These are phyloP conservation scores for Tuber melanosporum DNA, from an alignment of 495 filamentous ascomycete species.

Conservation along the genomic window DNA sequence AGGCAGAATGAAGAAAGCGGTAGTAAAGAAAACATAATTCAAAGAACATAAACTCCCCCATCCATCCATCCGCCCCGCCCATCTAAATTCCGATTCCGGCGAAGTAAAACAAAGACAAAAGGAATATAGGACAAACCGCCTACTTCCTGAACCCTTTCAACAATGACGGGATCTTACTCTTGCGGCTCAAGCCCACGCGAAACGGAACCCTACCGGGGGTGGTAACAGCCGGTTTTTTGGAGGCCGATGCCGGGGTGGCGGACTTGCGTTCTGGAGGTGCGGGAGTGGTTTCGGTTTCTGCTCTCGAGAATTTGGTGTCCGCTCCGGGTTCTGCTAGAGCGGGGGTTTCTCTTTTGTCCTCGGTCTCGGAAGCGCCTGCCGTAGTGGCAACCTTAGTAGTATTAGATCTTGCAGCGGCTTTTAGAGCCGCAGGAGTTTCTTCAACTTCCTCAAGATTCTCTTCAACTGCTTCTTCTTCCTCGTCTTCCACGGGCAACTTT, in stretches of 20 bases:
- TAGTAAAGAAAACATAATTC: constrained; percentile 4
- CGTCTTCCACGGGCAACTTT: neutral
- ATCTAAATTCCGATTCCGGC: neutral
- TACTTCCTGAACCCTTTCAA: constrained; percentile 38
- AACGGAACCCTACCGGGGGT: constrained; percentile 40
- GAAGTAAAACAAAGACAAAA: neutral
- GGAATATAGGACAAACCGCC: neutral
- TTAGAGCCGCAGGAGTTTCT: neutral
- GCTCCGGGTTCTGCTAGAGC: neutral
- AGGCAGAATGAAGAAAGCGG: neutral
- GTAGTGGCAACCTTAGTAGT: neutral
- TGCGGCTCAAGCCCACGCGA: constrained; percentile 39
- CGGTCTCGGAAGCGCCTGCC: neutral
- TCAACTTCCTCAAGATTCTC: neutral
- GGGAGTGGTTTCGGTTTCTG: constrained; percentile 15
- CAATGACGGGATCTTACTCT: constrained; percentile 36
- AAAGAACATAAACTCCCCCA: constrained; percentile 6
- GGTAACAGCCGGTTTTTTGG: constrained; percentile 29
- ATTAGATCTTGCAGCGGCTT: neutral
- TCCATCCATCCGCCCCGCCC: neutral
- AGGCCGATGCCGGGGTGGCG: constrained; percentile 7
- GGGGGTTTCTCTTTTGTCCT: neutral
- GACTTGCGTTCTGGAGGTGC: neutral
- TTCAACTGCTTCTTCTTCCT: neutral
- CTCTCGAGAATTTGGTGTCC: neutral